Evolutionary conservation across 345 rosid species (phyloP), one percentile per base, ranked within the genome.

Genomic region (Salix purpurea): DNA sequence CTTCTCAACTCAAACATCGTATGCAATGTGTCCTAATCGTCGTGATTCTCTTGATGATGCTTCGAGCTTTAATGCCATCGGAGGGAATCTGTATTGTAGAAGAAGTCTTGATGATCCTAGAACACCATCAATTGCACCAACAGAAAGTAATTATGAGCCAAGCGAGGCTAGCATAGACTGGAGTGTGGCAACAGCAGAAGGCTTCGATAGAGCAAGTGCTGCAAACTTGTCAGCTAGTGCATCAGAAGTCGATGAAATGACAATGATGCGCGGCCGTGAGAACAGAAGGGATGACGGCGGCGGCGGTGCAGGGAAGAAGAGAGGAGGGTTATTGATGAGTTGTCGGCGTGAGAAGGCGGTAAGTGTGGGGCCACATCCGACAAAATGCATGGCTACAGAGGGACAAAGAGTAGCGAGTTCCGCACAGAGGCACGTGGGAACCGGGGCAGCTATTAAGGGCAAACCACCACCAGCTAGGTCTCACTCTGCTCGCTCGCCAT

Each of bases 121-220:
- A 60, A 77, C 68, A 21, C 85, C 76, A 1, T 71, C 75, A 4
- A 39, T 71, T 13, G 76, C 84, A 2, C 60, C 73, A 46, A 82
- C 85, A 1, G 97, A 93, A 67, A 86, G 87, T 24, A 24, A 24
- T 26, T 96, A 96, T 56, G 97, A 87, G 77, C 97, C 98, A 0
- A 93, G 98, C 72, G 99, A 96, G 76, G 94, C 89, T 1, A 96
- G 98, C 86, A 86, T 93, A 3, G 90, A 90, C 21, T 93, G 99
- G 98, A 96, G 97, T 69, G 97, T 96, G 46, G 88, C 91, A 0
- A 91, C 98, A 1, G 98, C 99, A 0, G 97, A 95, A 21, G 90
- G 89, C 26, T 86, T 83, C 60, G 83, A 85, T 67, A 69, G 80
- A 78, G 86, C 44, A 37, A 82, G 90, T 42, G 77, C 73, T 24